phyloP scores from a whole-genome alignment of 2,329 filamentous ascomycete genomes.

The Colletotrichum zoysiae region DNA sequence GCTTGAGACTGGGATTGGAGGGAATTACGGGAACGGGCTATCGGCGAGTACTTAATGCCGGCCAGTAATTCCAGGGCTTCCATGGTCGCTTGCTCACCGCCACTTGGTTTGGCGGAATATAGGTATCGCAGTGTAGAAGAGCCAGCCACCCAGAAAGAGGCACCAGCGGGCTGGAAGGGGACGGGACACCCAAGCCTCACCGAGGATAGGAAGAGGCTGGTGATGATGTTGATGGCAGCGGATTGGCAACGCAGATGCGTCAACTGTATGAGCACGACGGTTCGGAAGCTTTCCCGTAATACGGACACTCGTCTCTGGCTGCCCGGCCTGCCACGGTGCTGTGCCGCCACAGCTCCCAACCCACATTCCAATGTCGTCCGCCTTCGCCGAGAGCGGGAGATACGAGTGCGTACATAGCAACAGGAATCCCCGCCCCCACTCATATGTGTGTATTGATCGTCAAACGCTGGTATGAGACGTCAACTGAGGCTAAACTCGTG shows the following conservation, averaged over 20 bases:
- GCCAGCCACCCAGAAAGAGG: constrained; percentile 8
- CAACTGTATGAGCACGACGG: constrained; percentile 8
- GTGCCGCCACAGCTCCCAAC: constrained; percentile 11
- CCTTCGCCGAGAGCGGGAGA: background rate
- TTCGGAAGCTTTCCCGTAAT: constrained; percentile 8
- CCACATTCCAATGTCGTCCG: constrained; percentile 2
- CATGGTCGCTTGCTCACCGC: constrained; percentile 35
- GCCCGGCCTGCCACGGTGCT: background rate
- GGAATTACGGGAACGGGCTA: constrained; percentile 9
- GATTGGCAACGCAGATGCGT: constrained; percentile 18
- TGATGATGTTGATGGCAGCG: constrained; percentile 2
- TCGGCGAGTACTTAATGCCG: constrained; percentile 16
- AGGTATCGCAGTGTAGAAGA: constrained; percentile 14
- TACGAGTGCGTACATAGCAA: background rate
- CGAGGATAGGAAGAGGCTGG: background rate
- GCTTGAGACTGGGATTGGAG: constrained; percentile 24
- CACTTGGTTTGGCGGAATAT: constrained; percentile 37
- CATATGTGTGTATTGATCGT: background rate
- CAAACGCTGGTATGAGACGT: background rate
- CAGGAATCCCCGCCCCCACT: constrained; percentile 7
- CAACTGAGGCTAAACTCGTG: constrained; percentile 2
- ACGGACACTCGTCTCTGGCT: background rate
- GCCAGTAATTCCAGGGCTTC: constrained; percentile 29
- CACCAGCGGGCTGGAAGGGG: constrained; percentile 16
- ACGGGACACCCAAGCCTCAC: background rate